These are phyloP conservation scores for Acanthamoeba royreba DNA, from an alignment of 208 protist genomes.

Conservation along the genomic window DNA sequence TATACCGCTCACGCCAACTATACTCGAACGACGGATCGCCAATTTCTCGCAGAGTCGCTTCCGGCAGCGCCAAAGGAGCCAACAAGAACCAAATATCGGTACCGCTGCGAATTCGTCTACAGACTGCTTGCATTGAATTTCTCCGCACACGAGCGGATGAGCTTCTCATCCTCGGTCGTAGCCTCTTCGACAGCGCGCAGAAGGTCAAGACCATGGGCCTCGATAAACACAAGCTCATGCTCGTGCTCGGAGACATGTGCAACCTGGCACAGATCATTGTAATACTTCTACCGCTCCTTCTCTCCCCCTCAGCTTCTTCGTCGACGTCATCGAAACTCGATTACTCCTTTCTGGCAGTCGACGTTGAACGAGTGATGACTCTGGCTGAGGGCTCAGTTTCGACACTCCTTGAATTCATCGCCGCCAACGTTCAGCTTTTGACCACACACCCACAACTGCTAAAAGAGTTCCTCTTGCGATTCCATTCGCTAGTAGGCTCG, in stretches of 20 bases:
- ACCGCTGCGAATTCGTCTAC: not conserved
- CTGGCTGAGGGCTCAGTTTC: not conserved
- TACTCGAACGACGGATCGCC: not conserved
- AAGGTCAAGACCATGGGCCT: slow-evolving; percentile 12
- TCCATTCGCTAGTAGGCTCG: not conserved
- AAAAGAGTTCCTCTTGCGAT: not conserved
- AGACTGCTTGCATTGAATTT: not conserved
- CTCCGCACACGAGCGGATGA: not conserved
- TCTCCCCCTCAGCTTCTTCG: not conserved
- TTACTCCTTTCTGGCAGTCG: not conserved
- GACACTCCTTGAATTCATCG: not conserved
- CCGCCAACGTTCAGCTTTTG: not conserved
- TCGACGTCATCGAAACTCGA: not conserved
- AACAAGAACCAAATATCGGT: slow-evolving; percentile 33
- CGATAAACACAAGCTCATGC: slow-evolving; percentile 19
- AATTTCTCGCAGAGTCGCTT: not conserved
- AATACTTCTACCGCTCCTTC: not conserved
- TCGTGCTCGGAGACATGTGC: not conserved
- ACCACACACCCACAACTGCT: slow-evolving; percentile 1
- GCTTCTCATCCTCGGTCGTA: not conserved
- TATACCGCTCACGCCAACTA: not conserved
- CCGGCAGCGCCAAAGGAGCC: too few species aligned
- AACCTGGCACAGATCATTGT: not conserved
- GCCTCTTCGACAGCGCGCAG: not conserved
- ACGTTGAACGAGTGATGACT: not conserved